Evolutionary conservation across 768 basidiomycete species (phyloP).

Genomic region (Cytidiella melzeri): DNA sequence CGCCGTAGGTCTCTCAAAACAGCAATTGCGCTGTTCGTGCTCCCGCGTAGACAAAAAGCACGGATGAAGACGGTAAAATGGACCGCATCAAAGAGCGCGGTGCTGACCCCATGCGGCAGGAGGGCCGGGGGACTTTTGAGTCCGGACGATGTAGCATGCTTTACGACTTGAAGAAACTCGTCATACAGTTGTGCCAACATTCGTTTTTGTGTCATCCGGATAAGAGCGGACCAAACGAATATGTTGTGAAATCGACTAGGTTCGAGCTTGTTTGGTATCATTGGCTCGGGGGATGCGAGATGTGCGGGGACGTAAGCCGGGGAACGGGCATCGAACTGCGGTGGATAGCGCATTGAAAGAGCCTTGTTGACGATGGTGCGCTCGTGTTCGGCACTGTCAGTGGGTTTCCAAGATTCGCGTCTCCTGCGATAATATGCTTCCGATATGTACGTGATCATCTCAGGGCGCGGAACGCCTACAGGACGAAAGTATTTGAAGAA

Average conservation of each 20-base stretch:
- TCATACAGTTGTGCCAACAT: neutral
- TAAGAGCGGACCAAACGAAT: neutral
- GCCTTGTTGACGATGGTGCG: no score
- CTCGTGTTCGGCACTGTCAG: no score
- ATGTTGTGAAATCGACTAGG: neutral
- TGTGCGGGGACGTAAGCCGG: neutral
- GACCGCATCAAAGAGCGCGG: slow-evolving; percentile 23
- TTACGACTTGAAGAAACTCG: neutral
- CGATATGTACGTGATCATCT: slow-evolving; percentile 24
- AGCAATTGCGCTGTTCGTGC: slow-evolving; percentile 28
- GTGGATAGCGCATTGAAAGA: neutral
- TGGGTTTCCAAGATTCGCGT: no score
- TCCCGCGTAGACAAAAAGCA: slow-evolving; percentile 26
- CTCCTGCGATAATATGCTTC: no score
- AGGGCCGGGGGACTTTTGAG: neutral
- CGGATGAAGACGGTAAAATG: slow-evolving; percentile 53
- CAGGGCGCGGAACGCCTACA: slow-evolving; percentile 42
- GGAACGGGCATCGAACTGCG: neutral
- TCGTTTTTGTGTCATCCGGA: neutral
- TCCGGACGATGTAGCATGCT: slow-evolving; percentile 14
- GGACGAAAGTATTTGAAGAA: slow-evolving; percentile 48
- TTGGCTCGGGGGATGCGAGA: neutral
- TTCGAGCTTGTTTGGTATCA: neutral
- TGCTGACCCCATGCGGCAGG: neutral
- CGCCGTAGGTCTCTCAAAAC: slow-evolving; percentile 28